phyloP scores from a whole-genome alignment of 805 yeast species.

The Yarrowia sp. region DNA sequence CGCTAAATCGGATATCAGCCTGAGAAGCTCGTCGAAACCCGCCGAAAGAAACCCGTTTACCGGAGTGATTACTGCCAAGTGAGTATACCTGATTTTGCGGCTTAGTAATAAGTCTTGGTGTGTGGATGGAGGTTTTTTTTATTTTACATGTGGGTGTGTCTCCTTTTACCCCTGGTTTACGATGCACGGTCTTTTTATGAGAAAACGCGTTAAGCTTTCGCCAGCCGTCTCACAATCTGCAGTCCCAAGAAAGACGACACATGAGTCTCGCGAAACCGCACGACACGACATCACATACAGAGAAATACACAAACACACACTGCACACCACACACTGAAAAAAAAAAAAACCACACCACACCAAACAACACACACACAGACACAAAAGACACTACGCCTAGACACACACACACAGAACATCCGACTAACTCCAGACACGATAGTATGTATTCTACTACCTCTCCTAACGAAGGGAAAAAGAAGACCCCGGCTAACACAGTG shows the following conservation, averaged over 20 bases:
- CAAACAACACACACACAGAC: not conserved
- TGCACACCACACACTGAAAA: not conserved
- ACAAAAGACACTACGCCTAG: not conserved
- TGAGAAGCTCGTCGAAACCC: not conserved
- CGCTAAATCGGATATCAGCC: slow-evolving; percentile 23
- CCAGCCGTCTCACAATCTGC: slow-evolving; percentile 38
- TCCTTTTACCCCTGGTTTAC: slow-evolving; percentile 35
- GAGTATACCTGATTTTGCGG: not conserved
- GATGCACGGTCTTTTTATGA: slow-evolving; percentile 31
- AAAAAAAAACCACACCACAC: not conserved
- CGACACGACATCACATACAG: slow-evolving; percentile 23
- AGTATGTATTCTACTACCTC: slow-evolving; percentile 18
- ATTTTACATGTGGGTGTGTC: not conserved
- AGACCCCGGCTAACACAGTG: slow-evolving; percentile 29
- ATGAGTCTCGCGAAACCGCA: slow-evolving; percentile 35
- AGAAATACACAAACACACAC: not conserved
- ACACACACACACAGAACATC: slow-evolving; percentile 5
- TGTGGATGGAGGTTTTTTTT: too few species aligned
- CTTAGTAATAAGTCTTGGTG: not conserved
- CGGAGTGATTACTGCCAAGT: slow-evolving; percentile 10
- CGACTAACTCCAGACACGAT: slow-evolving; percentile 36
- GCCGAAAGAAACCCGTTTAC: slow-evolving; percentile 21
- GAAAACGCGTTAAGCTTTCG: slow-evolving; percentile 38
- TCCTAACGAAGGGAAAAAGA: not conserved
- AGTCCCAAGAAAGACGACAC: slow-evolving; percentile 21